phyloP scores from a whole-genome alignment of 768 basidiomycete species.

The Agaricus subrufescens region DNA sequence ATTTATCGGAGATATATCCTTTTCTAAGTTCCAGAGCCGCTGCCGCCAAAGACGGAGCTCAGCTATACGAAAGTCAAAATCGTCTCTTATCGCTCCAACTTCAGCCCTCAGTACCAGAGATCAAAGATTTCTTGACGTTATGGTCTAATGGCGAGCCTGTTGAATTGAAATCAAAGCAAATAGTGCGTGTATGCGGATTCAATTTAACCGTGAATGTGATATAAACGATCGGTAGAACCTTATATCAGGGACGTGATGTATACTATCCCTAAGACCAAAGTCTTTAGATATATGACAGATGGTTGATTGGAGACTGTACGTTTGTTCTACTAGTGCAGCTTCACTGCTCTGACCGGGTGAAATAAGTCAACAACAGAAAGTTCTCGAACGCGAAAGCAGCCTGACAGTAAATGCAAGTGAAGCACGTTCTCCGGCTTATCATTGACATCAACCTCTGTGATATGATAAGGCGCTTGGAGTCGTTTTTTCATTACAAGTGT shows the following conservation, averaged over 20 bases:
- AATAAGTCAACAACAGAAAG: conserved; percentile 50
- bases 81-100: conserved; percentile 91
- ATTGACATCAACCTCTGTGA: neutral
- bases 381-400: conserved; percentile 82
- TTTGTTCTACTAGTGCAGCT: neutral
- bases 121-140: conserved; percentile 69
- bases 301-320: conserved; percentile 82
- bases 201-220: neutral
- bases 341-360: neutral
- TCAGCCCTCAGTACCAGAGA: conserved; percentile 98
- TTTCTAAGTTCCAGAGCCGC: conserved; percentile 55
- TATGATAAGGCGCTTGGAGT: conserved; percentile 87
- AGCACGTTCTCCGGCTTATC: neutral
- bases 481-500: conserved; percentile 77
- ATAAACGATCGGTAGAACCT: conserved; percentile 57
- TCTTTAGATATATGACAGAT: conserved; percentile 98
- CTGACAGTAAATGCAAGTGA: conserved; percentile 87
- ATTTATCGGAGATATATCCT: conserved; percentile 88
- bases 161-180: conserved; percentile 55
- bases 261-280: conserved; percentile 94
- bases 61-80: conserved; percentile 89
- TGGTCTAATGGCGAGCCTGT: conserved; percentile 59
- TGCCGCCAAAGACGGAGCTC: conserved; percentile 64
- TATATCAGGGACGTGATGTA: conserved; percentile 93
- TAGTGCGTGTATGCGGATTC: conserved; percentile 39